Conservation (phyloP, 2,329 filamentous ascomycete genomes). For the Boeremia exigua region DNA sequence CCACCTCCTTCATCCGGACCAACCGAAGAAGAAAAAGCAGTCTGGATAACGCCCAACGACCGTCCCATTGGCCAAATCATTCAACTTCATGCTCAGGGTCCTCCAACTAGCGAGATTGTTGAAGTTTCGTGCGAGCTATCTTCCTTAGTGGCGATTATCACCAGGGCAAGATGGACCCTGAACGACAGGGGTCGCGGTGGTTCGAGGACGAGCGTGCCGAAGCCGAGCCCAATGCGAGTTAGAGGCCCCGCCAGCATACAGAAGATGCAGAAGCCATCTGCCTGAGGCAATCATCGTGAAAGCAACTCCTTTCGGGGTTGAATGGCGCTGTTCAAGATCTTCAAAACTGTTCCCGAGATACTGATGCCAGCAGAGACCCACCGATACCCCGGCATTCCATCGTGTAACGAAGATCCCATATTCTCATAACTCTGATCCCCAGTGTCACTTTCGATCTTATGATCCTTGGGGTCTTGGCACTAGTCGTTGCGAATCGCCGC, state of each 20-base stretch:
- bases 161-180: slow-evolving; percentile 13
- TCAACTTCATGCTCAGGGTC: not conserved
- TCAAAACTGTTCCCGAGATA: not conserved
- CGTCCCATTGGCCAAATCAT: not conserved
- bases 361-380: not conserved
- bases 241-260: not conserved
- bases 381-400: not conserved
- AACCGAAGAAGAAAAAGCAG: not conserved
- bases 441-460: slow-evolving; percentile 11
- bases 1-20: slow-evolving; percentile 5
- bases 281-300: not conserved
- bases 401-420: slow-evolving; percentile 5
- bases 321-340: not conserved
- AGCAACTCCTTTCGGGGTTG: not conserved
- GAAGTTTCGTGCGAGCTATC: slow-evolving; percentile 10
- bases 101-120: not conserved
- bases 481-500: slow-evolving; percentile 15
- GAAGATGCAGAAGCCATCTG: not conserved
- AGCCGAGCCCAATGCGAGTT: not conserved
- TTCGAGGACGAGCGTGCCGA: slow-evolving; percentile 2
- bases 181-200: slow-evolving; percentile 11
- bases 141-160: slow-evolving; percentile 18
- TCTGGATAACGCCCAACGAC: not conserved
- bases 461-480: slow-evolving; percentile 13
- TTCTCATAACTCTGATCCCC: slow-evolving; percentile 1